Conservation (phyloP, 257 asterid genomes). For the Capsicum rhomboideum region DNA sequence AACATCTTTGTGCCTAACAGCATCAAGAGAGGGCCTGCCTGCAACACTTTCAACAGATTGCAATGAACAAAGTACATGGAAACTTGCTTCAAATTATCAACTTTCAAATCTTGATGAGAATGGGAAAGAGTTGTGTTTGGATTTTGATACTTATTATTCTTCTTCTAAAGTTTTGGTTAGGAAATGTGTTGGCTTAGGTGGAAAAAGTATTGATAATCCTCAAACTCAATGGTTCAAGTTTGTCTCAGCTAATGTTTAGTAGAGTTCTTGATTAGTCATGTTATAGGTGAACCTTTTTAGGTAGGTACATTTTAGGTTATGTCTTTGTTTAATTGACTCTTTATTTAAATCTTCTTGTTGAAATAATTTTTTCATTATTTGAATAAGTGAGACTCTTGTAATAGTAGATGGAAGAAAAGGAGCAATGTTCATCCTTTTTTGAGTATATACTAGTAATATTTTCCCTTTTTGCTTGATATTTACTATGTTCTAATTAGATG, state of each 20-base stretch:
- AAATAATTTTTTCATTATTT: not conserved
- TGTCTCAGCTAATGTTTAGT: constrained; percentile 31
- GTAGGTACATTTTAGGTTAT: not conserved
- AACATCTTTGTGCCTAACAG: constrained; percentile 21
- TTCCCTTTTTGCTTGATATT: not conserved
- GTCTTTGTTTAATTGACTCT: not conserved
- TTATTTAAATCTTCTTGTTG: not conserved
- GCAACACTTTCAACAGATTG: constrained; percentile 32
- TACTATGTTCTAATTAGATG: not conserved
- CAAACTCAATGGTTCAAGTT: constrained; percentile 62
- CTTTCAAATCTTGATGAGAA: constrained; percentile 25
- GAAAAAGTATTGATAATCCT: constrained; percentile 40
- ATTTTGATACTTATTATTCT: constrained; percentile 12
- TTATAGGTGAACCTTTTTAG: not conserved
- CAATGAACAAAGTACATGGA: constrained; percentile 32
- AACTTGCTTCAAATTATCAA: constrained; percentile 33
- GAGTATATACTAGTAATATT: no score
- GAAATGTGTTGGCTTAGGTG: constrained; percentile 42
- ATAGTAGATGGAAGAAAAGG: no score
- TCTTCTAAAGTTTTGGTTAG: constrained; percentile 28
- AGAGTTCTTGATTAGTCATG: not conserved
- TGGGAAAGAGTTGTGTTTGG: constrained; percentile 51
- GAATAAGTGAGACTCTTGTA: not conserved
- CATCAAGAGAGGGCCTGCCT: constrained; percentile 24
- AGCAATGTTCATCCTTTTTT: no score